Evolutionary conservation across 805 yeast genomes (phyloP), one percentile per base, ranked within the genome.

Genomic region (Kregervanrija delftensis): DNA sequence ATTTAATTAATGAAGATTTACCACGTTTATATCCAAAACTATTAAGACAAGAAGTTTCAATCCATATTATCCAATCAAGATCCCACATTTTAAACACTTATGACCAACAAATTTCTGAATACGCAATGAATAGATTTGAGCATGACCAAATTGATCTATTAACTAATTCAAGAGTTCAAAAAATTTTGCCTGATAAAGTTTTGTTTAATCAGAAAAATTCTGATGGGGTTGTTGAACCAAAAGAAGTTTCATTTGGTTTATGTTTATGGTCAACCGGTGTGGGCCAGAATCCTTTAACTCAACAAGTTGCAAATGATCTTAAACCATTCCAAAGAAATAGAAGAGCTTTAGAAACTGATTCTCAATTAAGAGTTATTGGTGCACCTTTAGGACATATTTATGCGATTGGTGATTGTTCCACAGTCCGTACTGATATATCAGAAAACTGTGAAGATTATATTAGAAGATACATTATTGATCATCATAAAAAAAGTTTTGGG

Each of bases 391-490:
- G 84, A 46, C 83, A 71, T 42, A 86, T 89, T 54, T 72, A 74
- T 54, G 95, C 91, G 35, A 79, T 75, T 59, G 79, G 74, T 45
- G 86, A 85, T 55, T 68, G 74, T 35, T 74, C 78, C 31, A 82
- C 82, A 50, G 95, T 95, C 15, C 62, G 82, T 9, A 69, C 82
- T 50, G 77, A 76, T 57, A 63, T 71, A 34, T 65, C 70, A 33
- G 72, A 88, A 55, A 96, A 96, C 40, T 91, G 88, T 62, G 97
- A 97, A 60, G 74, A 87, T 56, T 74, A 90, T 54, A 95, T 91
- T 49, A 90, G 98, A 96, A 96, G 96, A 48, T 89, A 96, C 48
- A 96, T 97, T 68, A 86, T 89, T 66, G 88, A 90, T 44, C 86
- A 87, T 51, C 80, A 96, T 67, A 80, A 78, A 36, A 73, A 78